A percentile compares a stretch with the other conserved stretches of the same genome.
Conservation (phyloP, 2,329 filamentous ascomycete species). For the Coniochaeta sp. region DNA sequence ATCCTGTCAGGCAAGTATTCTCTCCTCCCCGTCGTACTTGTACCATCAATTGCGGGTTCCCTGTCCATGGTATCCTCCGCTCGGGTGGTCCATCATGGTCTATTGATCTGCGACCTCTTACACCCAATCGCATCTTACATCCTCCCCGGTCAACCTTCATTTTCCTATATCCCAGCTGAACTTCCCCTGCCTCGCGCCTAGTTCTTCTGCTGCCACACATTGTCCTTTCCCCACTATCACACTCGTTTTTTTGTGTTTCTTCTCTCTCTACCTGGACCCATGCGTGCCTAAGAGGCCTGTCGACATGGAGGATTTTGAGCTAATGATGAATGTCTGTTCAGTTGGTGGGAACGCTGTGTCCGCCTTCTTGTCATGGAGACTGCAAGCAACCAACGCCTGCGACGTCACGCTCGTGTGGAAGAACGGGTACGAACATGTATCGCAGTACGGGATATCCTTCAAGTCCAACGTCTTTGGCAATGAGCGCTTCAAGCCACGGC, state of each 20-base stretch:
- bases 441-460: constrained; percentile 97
- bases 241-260: neutral
- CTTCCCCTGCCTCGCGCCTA: neutral
- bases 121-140: neutral
- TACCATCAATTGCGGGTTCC: neutral
- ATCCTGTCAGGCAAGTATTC: constrained; percentile 49
- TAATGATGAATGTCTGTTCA: constrained; percentile 70
- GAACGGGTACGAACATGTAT: constrained; percentile 82
- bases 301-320: constrained; percentile 52
- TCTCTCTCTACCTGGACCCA: constrained; percentile 12
- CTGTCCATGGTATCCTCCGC: constrained; percentile 2
- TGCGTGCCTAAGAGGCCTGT: constrained; percentile 8
- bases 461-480: constrained; percentile 93
- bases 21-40: neutral
- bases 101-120: constrained; percentile 9
- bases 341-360: constrained; percentile 97
- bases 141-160: neutral
- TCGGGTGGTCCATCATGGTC: neutral
- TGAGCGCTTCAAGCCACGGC: constrained; percentile 92
- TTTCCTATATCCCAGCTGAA: neutral
- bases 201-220: constrained; percentile 5
- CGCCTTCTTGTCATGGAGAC: constrained; percentile 93
- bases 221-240: constrained; percentile 6
- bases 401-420: constrained; percentile 99
- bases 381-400: constrained; percentile 96